Evolutionary conservation across 2,329 filamentous ascomycete genomes (phyloP).

Genomic region (Claviceps sp.): DNA sequence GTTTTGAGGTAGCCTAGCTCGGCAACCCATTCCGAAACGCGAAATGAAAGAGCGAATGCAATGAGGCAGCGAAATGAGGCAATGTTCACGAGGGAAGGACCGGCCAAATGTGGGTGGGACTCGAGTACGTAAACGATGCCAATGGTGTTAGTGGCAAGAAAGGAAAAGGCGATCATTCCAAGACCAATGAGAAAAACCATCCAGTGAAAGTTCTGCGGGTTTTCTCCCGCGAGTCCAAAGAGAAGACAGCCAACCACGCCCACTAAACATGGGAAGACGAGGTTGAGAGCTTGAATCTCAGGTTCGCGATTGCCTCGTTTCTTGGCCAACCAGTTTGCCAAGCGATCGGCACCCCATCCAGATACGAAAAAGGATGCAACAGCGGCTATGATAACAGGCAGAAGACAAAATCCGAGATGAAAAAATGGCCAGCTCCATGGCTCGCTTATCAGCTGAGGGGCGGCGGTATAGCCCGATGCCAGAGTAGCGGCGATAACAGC

Average conservation of each 20-base stretch:
- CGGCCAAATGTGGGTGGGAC: background rate
- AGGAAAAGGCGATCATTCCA: conserved; percentile 2
- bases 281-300: conserved; percentile 2
- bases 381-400: background rate
- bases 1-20: conserved; percentile 2
- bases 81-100: conserved; percentile 2
- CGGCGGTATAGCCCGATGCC: conserved; percentile 1
- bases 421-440: conserved; percentile 1
- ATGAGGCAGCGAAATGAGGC: background rate
- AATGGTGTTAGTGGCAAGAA: conserved; percentile 3
- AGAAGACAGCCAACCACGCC: conserved; percentile 1
- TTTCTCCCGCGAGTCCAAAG: background rate
- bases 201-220: background rate
- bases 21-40: conserved; percentile 3
- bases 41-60: conserved; percentile 3
- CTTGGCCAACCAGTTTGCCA: conserved; percentile 2
- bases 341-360: background rate
- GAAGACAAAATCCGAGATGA: conserved; percentile 3
- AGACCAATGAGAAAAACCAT: background rate
- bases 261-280: background rate
- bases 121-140: conserved; percentile 4
- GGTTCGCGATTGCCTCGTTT: conserved; percentile 1
- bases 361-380: background rate
- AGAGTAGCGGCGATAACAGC: conserved; percentile 2
- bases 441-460: background rate